Percentiles rank a stretch among this genome's conserved stretches.
Conservation (phyloP, 1,139 yeast species). For the Geotrichum europaeum region DNA sequence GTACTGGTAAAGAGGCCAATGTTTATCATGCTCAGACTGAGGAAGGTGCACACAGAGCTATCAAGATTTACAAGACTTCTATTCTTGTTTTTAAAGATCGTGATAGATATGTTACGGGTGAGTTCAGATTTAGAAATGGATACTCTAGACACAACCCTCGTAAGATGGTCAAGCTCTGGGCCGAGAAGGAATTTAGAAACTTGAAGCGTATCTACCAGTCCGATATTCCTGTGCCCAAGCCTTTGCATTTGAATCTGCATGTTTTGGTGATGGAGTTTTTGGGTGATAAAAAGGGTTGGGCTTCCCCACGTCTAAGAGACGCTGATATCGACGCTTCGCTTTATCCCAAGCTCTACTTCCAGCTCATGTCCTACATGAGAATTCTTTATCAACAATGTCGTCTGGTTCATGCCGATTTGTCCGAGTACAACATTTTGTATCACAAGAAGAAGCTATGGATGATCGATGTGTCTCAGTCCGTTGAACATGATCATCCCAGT, state of each 20-base stretch:
- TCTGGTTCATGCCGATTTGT: conserved; percentile 91
- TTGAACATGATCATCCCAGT: conserved; percentile 97
- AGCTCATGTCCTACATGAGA: conserved; percentile 79
- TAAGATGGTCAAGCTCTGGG: conserved; percentile 97
- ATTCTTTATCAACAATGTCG: conserved; percentile 82
- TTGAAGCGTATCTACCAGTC: conserved; percentile 69
- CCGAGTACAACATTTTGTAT: conserved; percentile 85
- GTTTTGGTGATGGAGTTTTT: conserved; percentile 93
- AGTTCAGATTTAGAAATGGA: conserved; percentile 80
- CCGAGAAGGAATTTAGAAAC: conserved; percentile 94
- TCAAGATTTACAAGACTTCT: conserved; percentile 92
- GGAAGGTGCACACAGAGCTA: conserved; percentile 53
- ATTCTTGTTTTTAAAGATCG: conserved; percentile 93
- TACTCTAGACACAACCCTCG: conserved; percentile 88
- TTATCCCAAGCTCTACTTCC: conserved; percentile 61
- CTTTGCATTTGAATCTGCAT: conserved; percentile 79
- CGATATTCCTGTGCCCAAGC: conserved; percentile 91
- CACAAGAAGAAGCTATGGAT: conserved; percentile 77
- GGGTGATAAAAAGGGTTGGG: conserved; percentile 62
- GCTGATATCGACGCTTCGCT: conserved; percentile 47
- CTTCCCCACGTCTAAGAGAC: conserved; percentile 84
- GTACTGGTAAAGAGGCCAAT: conserved; percentile 98
- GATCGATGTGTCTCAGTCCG: conserved; percentile 95
- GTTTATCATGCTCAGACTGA: conserved; percentile 90
- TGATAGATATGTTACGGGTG: conserved; percentile 94